Conservation (phyloP, 805 yeast genomes). For the Ogataea nakhonphanomensis region DNA sequence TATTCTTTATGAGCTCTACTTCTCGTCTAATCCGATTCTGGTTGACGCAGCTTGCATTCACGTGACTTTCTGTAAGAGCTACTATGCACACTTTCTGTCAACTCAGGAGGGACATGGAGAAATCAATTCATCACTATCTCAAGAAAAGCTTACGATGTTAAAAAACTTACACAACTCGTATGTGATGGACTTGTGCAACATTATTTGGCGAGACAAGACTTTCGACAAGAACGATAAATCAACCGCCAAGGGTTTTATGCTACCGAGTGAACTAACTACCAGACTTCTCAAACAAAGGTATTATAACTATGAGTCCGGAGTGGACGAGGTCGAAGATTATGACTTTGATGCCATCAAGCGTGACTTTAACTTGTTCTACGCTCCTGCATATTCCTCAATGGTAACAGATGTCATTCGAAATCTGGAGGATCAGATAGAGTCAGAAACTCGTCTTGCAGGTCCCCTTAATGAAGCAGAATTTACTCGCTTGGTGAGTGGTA, state of each 20-base stretch:
- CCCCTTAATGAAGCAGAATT: slow-evolving; percentile 48
- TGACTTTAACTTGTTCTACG: slow-evolving; percentile 40
- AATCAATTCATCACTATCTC: slow-evolving; percentile 11
- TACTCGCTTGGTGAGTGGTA: slow-evolving; percentile 21
- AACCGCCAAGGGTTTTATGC: slow-evolving; percentile 38
- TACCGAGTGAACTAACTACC: slow-evolving; percentile 33
- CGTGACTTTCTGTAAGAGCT: slow-evolving; percentile 40
- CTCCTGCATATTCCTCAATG: slow-evolving; percentile 49
- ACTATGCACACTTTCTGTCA: slow-evolving; percentile 27
- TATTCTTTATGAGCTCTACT: slow-evolving; percentile 36
- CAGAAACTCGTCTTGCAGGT: slow-evolving; percentile 45
- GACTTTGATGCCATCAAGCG: slow-evolving; percentile 20
- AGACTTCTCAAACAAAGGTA: slow-evolving; percentile 29
- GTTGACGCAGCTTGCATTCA: slow-evolving; percentile 46
- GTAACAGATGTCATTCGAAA: slow-evolving; percentile 43
- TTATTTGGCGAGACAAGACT: slow-evolving; percentile 54
- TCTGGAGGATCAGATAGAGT: slow-evolving; percentile 41
- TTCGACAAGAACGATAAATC: slow-evolving; percentile 36
- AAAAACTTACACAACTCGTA: slow-evolving; percentile 44
- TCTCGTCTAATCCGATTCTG: slow-evolving; percentile 42
- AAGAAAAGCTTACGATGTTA: slow-evolving; percentile 18
- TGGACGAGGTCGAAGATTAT: slow-evolving; percentile 17
- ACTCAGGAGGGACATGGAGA: slow-evolving; percentile 10
- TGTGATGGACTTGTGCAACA: slow-evolving; percentile 54
- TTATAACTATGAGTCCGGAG: slow-evolving; percentile 26